phyloP scores from a whole-genome alignment of 257 asterid species.

The Fraxinus quadrangulata region DNA sequence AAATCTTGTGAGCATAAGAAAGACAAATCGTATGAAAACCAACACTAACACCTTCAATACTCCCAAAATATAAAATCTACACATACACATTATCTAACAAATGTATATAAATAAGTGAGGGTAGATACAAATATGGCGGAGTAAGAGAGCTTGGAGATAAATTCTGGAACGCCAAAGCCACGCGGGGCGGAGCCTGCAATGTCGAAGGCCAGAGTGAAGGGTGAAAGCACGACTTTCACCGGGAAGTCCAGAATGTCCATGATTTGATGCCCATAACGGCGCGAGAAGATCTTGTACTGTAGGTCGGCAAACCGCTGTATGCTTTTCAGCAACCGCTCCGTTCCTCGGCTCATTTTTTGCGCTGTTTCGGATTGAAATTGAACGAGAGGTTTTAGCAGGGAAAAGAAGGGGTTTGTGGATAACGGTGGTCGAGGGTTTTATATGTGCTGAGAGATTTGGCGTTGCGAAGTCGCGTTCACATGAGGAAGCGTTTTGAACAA shows the following conservation, averaged over 20 bases:
- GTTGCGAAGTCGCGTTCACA: too few species aligned
- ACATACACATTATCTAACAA: not conserved
- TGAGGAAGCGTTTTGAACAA: too few species aligned
- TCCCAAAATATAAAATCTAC: not conserved
- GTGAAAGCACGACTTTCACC: constrained; percentile 66
- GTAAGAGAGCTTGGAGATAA: constrained; percentile 82
- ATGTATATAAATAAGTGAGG: not conserved
- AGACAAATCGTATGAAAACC: not conserved
- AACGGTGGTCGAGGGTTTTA: not conserved
- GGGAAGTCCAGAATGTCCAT: constrained; percentile 81
- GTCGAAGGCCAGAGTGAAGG: constrained; percentile 84
- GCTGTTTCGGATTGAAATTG: not conserved
- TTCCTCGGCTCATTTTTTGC: constrained; percentile 54
- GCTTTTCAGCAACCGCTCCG: constrained; percentile 41
- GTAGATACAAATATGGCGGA: constrained; percentile 75
- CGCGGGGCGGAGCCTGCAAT: constrained; percentile 99
- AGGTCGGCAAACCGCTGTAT: constrained; percentile 45
- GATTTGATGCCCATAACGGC: constrained; percentile 65
- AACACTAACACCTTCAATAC: not conserved
- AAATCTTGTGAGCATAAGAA: not conserved
- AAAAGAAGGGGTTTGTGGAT: not conserved
- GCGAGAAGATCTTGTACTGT: constrained; percentile 57
- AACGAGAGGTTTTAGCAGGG: not conserved
- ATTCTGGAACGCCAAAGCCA: constrained; percentile 92
- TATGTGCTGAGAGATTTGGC: not conserved